A percentile compares a stretch with the other conserved stretches of the same genome.
Evolutionary conservation across 1,139 yeast genomes (phyloP).

Genomic region (Geotrichum europaeum): DNA sequence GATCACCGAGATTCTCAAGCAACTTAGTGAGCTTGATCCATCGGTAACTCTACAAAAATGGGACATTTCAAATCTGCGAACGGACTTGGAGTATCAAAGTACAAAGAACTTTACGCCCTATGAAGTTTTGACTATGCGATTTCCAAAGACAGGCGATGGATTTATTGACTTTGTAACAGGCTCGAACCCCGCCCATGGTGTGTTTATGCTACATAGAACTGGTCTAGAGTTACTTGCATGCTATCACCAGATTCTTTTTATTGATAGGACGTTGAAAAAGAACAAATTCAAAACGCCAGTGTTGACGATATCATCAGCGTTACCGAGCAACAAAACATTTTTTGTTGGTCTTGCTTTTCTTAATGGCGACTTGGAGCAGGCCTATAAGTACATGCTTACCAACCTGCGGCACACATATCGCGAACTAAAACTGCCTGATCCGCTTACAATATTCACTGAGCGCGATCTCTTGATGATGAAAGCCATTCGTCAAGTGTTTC

Average conservation of each 20-base stretch:
- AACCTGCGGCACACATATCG: neutral
- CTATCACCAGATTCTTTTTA: neutral
- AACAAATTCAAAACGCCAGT: neutral
- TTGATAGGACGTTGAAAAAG: neutral
- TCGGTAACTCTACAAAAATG: neutral
- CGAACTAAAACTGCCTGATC: neutral
- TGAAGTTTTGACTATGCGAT: slow-evolving; percentile 3
- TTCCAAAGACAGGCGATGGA: slow-evolving; percentile 5
- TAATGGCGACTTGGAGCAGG: neutral
- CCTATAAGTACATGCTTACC: neutral
- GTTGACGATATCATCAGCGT: neutral
- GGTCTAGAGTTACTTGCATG: neutral
- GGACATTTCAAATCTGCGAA: neutral
- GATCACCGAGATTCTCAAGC: neutral
- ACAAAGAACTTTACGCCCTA: neutral
- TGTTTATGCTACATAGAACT: slow-evolving; percentile 1
- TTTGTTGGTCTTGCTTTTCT: neutral
- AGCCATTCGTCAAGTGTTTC: neutral
- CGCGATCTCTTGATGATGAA: neutral
- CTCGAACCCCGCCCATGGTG: neutral
- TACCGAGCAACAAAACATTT: neutral
- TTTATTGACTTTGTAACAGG: slow-evolving; percentile 1
- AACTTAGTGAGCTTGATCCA: neutral
- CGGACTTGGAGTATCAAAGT: neutral
- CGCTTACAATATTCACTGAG: neutral